These are phyloP conservation scores for Pythium rishiriense DNA, from an alignment of 352 stramenopile species.

Conservation along the genomic window DNA sequence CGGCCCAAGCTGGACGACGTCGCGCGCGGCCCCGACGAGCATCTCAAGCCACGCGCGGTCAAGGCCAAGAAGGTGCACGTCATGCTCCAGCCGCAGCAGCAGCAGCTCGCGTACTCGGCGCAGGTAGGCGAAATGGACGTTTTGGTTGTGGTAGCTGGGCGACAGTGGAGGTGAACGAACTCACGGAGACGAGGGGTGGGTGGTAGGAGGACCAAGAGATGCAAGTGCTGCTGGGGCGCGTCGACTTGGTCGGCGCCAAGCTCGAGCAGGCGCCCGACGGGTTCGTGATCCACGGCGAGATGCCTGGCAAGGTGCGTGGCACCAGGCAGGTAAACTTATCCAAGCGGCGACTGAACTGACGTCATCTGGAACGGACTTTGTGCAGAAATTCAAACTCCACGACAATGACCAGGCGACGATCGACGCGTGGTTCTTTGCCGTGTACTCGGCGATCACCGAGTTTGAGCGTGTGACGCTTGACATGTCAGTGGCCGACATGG, in stretches of 20 bases:
- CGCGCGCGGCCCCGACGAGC: slow-evolving; percentile 5
- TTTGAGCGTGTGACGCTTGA: slow-evolving; percentile 49
- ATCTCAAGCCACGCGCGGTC: slow-evolving; percentile 25
- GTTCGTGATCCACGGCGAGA: slow-evolving; percentile 70
- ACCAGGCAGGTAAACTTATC: too few relatives aligned
- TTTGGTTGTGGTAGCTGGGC: background rate
- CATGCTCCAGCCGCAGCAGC: slow-evolving; percentile 65
- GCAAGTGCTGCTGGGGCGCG: slow-evolving; percentile 53
- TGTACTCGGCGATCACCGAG: slow-evolving; percentile 76
- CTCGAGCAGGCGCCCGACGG: slow-evolving; percentile 73
- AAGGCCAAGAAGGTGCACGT: slow-evolving; percentile 59
- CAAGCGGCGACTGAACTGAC: too few relatives aligned
- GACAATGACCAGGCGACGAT: slow-evolving; percentile 77
- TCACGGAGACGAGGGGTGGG: background rate
- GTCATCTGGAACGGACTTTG: background rate
- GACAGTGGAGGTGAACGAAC: background rate
- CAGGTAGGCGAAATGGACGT: slow-evolving; percentile 28
- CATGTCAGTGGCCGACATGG: slow-evolving; percentile 36
- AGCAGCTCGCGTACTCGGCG: slow-evolving; percentile 67
- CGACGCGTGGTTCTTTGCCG: slow-evolving; percentile 77
- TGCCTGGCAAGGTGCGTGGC: slow-evolving; percentile 40
- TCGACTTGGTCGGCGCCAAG: slow-evolving; percentile 59
- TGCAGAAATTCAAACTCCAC: slow-evolving; percentile 71
- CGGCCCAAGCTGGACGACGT: slow-evolving; percentile 33
- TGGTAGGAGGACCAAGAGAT: slow-evolving; percentile 70